A percentile compares a stretch with the other conserved stretches of the same genome.
Evolutionary conservation across 371 early-diverging fungal species (phyloP).

Genomic region (Mortierella sp.): DNA sequence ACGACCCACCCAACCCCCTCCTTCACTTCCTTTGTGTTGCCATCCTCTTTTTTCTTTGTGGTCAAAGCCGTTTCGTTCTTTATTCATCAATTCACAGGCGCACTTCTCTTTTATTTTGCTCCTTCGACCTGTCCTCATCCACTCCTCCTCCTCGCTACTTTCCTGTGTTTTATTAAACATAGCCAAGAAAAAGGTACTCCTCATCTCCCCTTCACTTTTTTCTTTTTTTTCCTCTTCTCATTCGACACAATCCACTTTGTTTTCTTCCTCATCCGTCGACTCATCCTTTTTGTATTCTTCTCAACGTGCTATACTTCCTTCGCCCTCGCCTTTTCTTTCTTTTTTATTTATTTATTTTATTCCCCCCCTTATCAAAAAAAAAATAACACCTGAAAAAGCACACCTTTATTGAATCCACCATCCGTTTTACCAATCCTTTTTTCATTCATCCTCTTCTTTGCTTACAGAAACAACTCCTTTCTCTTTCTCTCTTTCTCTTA

Average conservation of each 20-base stretch:
- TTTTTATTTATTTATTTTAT: neutral
- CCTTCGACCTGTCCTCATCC: neutral
- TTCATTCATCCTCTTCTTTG: slow-evolving; percentile 2
- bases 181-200: neutral
- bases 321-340: neutral
- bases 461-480: slow-evolving; percentile 8
- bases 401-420: neutral
- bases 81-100: slow-evolving; percentile 7
- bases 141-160: neutral
- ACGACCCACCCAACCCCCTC: neutral
- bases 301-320: neutral
- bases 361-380: neutral
- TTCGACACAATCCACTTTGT: neutral
- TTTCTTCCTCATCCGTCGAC: slow-evolving; percentile 3
- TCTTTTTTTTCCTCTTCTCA: slow-evolving; percentile 3
- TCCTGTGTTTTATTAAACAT: neutral
- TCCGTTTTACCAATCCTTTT: neutral
- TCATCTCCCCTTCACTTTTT: slow-evolving; percentile 4
- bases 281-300: neutral
- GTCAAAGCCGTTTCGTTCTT: slow-evolving; percentile 28
- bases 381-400: neutral
- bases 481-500: neutral
- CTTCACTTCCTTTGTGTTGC: neutral
- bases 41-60: slow-evolving; percentile 7
- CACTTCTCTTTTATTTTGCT: neutral